Conservation (phyloP, 2,329 filamentous ascomycete species). For the Hymenoscyphus infarciens region DNA sequence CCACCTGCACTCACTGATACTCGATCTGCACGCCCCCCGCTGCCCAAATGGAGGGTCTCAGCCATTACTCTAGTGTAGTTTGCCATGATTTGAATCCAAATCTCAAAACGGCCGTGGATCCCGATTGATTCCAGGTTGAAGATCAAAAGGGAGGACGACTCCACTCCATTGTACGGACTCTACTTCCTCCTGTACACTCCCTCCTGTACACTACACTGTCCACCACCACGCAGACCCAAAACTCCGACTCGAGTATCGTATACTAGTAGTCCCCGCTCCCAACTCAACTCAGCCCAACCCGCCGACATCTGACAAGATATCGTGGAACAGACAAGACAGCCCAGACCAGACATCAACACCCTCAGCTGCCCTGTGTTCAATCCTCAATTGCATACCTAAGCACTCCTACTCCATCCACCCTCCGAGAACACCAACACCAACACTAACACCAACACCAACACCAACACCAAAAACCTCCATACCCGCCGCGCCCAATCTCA, state of each 20-base stretch:
- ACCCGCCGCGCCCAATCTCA: not conserved
- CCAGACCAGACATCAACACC: slow-evolving; percentile 1
- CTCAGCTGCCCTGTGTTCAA: not conserved
- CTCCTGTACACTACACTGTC: not conserved
- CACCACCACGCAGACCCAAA: not conserved
- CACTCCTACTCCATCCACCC: not conserved
- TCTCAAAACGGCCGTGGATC: not conserved
- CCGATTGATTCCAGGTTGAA: not conserved
- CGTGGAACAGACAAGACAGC: too few species aligned
- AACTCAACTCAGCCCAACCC: not conserved
- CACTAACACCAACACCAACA: not conserved
- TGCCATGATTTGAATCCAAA: not conserved
- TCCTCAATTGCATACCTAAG: not conserved
- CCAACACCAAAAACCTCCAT: not conserved
- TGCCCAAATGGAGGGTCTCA: slow-evolving; percentile 1
- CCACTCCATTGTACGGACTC: not conserved
- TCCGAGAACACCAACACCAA: not conserved
- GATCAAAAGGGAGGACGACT: not conserved
- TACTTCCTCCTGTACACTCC: not conserved
- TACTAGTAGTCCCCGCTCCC: not conserved
- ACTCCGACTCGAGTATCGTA: not conserved
- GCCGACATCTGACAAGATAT: slow-evolving; percentile 1
- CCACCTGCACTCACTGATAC: too few species aligned
- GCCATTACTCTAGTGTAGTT: not conserved
- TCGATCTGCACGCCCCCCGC: not conserved